Evolutionary conservation across 768 basidiomycete genomes (phyloP).

Genomic region (Coprinopsis strossmayeri): DNA sequence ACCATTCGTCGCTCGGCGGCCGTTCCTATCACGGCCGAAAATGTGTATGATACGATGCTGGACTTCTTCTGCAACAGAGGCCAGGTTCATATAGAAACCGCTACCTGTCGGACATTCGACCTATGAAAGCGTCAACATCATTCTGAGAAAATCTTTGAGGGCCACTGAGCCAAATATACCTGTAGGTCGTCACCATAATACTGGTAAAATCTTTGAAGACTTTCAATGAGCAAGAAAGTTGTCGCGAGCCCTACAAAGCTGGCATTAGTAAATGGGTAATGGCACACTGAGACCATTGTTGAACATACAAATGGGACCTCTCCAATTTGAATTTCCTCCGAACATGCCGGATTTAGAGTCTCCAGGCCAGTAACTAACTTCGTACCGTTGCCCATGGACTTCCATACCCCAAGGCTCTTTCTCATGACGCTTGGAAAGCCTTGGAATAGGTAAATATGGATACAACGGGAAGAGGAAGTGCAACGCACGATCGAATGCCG

Average conservation of each 20-base stretch:
- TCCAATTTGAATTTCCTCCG: constrained; percentile 97
- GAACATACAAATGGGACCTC: constrained; percentile 80
- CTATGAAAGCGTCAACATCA: constrained; percentile 67
- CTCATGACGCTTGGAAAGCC: constrained; percentile 85
- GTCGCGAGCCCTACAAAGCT: constrained; percentile 76
- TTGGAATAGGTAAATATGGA: constrained; percentile 19
- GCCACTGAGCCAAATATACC: too few species aligned
- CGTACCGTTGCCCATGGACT: constrained; percentile 87
- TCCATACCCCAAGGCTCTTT: constrained; percentile 93
- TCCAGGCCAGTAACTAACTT: constrained; percentile 96
- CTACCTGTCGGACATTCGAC: constrained; percentile 96
- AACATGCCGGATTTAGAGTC: constrained; percentile 98
- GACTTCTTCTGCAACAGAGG: constrained; percentile 91
- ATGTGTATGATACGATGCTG: constrained; percentile 99
- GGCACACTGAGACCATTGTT: too few species aligned
- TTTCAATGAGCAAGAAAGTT: constrained; percentile 94
- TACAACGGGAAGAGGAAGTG: not conserved
- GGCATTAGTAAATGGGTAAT: constrained; percentile 2
- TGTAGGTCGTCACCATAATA: constrained; percentile 93
- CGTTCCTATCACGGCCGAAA: constrained; percentile 87
- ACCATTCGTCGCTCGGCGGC: constrained; percentile 87
- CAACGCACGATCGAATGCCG: constrained; percentile 92
- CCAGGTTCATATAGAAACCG: constrained; percentile 97
- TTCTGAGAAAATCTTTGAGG: constrained; percentile 97
- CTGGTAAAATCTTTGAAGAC: constrained; percentile 94